Base-by-base conservation (phyloP, 176 grass and related monocot species). In the Otatea glauca region DNA sequence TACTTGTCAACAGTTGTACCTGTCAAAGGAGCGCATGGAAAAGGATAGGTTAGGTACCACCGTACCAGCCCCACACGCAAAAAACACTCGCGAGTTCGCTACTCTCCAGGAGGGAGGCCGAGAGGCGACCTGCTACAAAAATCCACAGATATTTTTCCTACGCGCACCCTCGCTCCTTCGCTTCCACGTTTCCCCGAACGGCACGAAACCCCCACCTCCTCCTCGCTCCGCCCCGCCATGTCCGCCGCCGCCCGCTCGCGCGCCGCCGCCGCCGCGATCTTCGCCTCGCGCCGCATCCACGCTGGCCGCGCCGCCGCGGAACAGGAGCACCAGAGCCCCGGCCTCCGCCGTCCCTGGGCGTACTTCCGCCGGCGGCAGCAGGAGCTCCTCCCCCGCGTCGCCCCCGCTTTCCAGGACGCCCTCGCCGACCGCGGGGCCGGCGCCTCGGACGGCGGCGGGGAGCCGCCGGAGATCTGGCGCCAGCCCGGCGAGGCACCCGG, bases 391-490 rank as follows among this genome's bases (percentile, higher is more conserved):
- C 77, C 79, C 61, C 81, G 65, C 7, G 73, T 68, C 48, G 76
- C 71, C 65, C 49, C 67, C 32, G 55, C 81, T 51, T 69, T 56
- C 39, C 67, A 62, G 10, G 79, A 53, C 9, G 51, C 55, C 20
- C 18, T 18, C 12, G 35, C 42, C 0, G 64, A 67, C 17, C 5
- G 44, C 18, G 44, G 62, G 5, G 34, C 74, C 25, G 70, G 17
- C 10, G 48, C 39, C 27, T 58, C 71, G 9, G 86, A 81, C 13
- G 88, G 62, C 4, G 82, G 82, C 8, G 78, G 88, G 20, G 91
- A 93, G 53, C 91, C 82, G 7, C 85, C 91, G 48, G 91, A 93
- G 82, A 90, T 90, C 82, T 93, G 91, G 88, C 81, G 86, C 34
- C 91, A 93, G 85, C 88, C 88, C 17, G 88, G 82, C 37, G 85